Base-by-base conservation (phyloP, 202 grass and related monocot genomes). In the Setaria viridis region DNA sequence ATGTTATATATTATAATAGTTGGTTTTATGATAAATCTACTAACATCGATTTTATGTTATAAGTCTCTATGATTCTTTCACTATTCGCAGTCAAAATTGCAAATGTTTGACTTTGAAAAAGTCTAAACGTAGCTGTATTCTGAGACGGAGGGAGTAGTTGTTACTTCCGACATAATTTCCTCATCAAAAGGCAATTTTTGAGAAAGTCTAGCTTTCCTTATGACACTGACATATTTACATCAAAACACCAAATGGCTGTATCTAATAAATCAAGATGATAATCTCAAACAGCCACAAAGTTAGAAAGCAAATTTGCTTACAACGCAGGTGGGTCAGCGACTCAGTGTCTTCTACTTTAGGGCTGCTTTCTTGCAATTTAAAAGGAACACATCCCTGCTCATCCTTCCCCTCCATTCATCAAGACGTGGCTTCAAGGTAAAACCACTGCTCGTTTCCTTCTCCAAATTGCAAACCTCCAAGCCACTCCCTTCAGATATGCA, bases 131-230 rank as follows among this genome's bases (percentile, higher is more conserved):
- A 25, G 25, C 25, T 25, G 25, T 25, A 25, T 25, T 25, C 25
- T 25, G 25, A 25, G 25, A 25, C 25, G 25, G 53, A 62, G 35
- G 50, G 67, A 75, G 80, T 47, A 63, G 55, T 43, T 63, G 47
- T 49, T 64, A 80, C 80, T 76, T 81, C 80, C 54, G 85, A 81
- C 85, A 91, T 48, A 88, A 81, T 85, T 91, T 91, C 70, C 64
- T 42, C 70, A 69, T 29, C 14, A n/a, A 80, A 87, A 91, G 48
- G 42, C 71, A 75, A 58, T 67, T 71, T 71, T 69, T 37, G 15
- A 33, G 62, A 88, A 81, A 88, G 60, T 11, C 62, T 39, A 66
- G 47, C 71, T 88, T 91, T 85, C 55, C n/a, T 21, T 41, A 21
- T 15, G 85, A 91, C 12, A 13, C 15, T 45, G 89, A 87, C 89